Conservation (phyloP, 495 filamentous ascomycete species). For the Xylona heveae region DNA sequence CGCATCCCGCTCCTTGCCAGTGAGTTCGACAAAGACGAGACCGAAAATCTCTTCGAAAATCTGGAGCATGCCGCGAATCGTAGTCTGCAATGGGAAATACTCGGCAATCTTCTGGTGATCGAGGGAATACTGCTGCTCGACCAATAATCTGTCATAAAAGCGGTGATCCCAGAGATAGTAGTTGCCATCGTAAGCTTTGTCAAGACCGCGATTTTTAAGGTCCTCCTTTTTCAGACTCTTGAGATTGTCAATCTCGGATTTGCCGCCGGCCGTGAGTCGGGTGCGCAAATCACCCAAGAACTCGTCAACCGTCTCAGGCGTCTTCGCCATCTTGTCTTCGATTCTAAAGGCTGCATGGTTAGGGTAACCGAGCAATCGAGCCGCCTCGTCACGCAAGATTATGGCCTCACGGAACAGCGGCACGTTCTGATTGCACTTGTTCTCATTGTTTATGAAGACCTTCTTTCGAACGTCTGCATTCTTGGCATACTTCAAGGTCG, state of each 20-base stretch:
- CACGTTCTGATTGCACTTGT: constrained; percentile 73
- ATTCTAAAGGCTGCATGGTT: constrained; percentile 83
- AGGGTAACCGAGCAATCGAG: constrained; percentile 74
- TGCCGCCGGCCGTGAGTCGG: constrained; percentile 54
- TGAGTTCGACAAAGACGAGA: constrained; percentile 69
- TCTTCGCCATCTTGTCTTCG: constrained; percentile 97
- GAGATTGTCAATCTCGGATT: constrained; percentile 51
- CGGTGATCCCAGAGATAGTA: constrained; percentile 87
- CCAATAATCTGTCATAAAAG: constrained; percentile 79
- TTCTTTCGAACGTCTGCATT: constrained; percentile 5
- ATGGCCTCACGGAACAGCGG: constrained; percentile 75
- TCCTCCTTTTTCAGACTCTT: constrained; percentile 66
- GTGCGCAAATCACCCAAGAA: constrained; percentile 66
- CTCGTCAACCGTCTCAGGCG: constrained; percentile 58
- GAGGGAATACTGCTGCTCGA: constrained; percentile 74
- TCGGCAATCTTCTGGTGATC: constrained; percentile 81
- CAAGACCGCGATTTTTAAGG: constrained; percentile 26
- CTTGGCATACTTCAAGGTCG: constrained; percentile 35
- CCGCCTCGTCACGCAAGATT: constrained; percentile 76
- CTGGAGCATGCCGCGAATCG: constrained; percentile 73
- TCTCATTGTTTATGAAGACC: constrained; percentile 42
- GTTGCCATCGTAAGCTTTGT: constrained; percentile 38
- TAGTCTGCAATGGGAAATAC: constrained; percentile 77
- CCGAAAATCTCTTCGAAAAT: constrained; percentile 93
- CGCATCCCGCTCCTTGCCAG: constrained; percentile 30